Base-by-base conservation (phyloP, 768 basidiomycete species). In the Pleurotus platypus region DNA sequence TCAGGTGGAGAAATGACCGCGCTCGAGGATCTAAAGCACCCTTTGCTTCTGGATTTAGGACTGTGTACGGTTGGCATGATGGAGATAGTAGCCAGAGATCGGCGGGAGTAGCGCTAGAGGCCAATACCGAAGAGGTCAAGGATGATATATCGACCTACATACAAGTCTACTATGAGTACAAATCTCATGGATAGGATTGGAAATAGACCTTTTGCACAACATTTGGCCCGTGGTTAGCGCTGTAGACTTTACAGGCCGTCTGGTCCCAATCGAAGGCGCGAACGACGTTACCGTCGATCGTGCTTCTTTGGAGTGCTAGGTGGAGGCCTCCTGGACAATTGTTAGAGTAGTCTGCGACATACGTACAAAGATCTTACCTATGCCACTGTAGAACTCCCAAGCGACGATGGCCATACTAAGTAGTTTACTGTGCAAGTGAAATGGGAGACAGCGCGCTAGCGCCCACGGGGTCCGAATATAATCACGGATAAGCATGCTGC, bases 261-360 rank as follows among this genome's bases (percentile, higher is more conserved):
- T 84, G 88, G 72, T 92, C 90, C 89, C 90, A 91, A 67, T 92
- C 91, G 64, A 86, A 90, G n/a, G 90, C 89, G 59, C 79, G 80
- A 4, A 85, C 71, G 30, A 89, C 76, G 0, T 68, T 62, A 4
- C 75, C 83, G 16, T 73, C 62, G 46, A 81, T 70, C 8, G 62
- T 65, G 62, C 83, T 85, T 50, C 81, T 77, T 46, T 71, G 64
- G 15, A 92, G 75, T 5, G 89, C 90, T 22, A 81, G 73, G 72
- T 89, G 87, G 4, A 92, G 74, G 5, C 90, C 90, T 22, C 89
- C 90, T 91, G 58, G 6, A 16, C 1, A 37, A 49, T 50, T 54
- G 49, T 40, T 43, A 8, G 46, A 55, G 30, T 43, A 12, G 42
- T 39, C 30, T 46, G 15, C n/a, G 37, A 37, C 27, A 40, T 27